phyloP scores from a whole-genome alignment of 306 rosid species.

The Lagenaria siceraria region DNA sequence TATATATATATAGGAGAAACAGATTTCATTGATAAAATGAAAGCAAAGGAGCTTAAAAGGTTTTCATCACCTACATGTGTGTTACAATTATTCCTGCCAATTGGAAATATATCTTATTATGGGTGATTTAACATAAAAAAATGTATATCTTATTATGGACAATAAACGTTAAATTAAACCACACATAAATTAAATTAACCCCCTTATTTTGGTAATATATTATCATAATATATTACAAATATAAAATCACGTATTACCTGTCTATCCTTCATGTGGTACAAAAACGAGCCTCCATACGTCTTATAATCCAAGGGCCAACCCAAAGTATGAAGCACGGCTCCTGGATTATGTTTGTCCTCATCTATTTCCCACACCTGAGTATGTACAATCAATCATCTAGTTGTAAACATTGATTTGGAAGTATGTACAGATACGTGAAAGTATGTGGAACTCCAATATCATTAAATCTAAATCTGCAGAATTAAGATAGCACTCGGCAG shows the following conservation, averaged over 20 bases:
- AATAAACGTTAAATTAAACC: neutral
- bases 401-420: neutral
- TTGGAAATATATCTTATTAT: too few species aligned
- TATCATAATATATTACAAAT: neutral
- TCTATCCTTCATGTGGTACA: conserved; percentile 86
- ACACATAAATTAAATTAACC: neutral
- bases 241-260: conserved; percentile 31
- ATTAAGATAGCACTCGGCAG: neutral
- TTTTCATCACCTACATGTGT: too few species aligned
- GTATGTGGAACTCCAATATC: neutral
- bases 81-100: too few species aligned
- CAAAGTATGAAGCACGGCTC: conserved; percentile 75
- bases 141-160: neutral
- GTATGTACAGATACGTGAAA: neutral
- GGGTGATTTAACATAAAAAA: neutral
- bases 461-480: neutral
- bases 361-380: conserved; percentile 90
- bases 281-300: conserved; percentile 93
- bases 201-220: neutral
- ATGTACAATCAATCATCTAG: conserved; percentile 1
- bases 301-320: conserved; percentile 93
- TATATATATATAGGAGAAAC: too few species aligned
- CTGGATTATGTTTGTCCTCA: conserved; percentile 65
- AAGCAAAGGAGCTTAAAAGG: too few species aligned
- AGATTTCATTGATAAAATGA: too few species aligned